Percentiles rank a stretch among this genome's conserved stretches.
phyloP scores from a whole-genome alignment of 2,329 filamentous ascomycete species.

The Talaromyces sp. region DNA sequence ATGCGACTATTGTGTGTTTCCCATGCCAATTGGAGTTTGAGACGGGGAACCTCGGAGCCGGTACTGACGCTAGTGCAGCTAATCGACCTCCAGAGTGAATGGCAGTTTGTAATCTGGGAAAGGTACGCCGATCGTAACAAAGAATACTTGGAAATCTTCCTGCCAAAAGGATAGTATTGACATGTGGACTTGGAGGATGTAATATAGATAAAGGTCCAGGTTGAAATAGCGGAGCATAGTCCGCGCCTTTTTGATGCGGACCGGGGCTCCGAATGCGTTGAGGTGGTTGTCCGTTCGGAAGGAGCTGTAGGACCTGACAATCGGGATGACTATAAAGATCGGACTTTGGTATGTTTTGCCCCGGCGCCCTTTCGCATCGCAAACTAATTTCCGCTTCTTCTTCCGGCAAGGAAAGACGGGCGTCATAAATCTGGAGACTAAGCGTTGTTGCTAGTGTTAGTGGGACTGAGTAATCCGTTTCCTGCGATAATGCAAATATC shows the following conservation, averaged over 20 bases:
- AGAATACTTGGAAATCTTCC: slow-evolving; percentile 86
- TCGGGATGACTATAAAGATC: slow-evolving; percentile 32
- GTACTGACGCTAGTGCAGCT: slow-evolving; percentile 67
- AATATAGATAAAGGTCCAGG: slow-evolving; percentile 79
- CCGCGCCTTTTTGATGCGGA: slow-evolving; percentile 34
- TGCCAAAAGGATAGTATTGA: slow-evolving; percentile 80
- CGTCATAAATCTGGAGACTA: slow-evolving; percentile 79
- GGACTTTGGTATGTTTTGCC: slow-evolving; percentile 27
- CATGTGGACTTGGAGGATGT: slow-evolving; percentile 62
- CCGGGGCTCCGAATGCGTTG: slow-evolving; percentile 37
- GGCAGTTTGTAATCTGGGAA: slow-evolving; percentile 71
- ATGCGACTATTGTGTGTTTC: slow-evolving; percentile 68
- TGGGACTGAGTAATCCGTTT: slow-evolving; percentile 62
- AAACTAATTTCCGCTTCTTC: slow-evolving; percentile 35
- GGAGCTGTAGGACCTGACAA: slow-evolving; percentile 31
- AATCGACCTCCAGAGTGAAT: slow-evolving; percentile 81
- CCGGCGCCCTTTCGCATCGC: slow-evolving; percentile 31
- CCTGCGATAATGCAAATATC: slow-evolving; percentile 73
- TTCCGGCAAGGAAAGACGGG: slow-evolving; percentile 47
- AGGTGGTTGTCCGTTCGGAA: slow-evolving; percentile 34
- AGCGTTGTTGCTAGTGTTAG: slow-evolving; percentile 79
- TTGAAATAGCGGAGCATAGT: slow-evolving; percentile 70
- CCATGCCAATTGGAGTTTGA: slow-evolving; percentile 44
- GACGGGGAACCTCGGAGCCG: slow-evolving; percentile 50
- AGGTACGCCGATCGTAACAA: slow-evolving; percentile 82